Evolutionary conservation across 2,329 filamentous ascomycete genomes (phyloP).

Genomic region (Plenodomus lindquistii): DNA sequence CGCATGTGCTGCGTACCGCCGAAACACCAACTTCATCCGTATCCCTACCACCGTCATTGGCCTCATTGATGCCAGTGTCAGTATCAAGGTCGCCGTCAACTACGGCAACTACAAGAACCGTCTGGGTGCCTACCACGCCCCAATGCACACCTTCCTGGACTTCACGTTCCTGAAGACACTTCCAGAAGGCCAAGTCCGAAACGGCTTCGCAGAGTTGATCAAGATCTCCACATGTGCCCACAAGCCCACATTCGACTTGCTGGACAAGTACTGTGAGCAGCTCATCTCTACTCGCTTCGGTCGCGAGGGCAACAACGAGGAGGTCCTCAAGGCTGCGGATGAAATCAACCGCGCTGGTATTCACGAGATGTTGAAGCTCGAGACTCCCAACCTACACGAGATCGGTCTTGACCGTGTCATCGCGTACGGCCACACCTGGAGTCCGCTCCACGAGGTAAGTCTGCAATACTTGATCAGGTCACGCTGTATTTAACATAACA

Average conservation of each 20-base stretch:
- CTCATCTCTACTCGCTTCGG: slow-evolving; percentile 69
- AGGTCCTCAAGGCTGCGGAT: slow-evolving; percentile 65
- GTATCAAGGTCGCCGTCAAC: slow-evolving; percentile 79
- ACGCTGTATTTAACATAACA: slow-evolving; percentile 8
- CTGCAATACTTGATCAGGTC: background rate
- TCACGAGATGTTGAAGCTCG: slow-evolving; percentile 72
- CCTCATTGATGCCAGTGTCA: slow-evolving; percentile 74
- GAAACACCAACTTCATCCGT: slow-evolving; percentile 74
- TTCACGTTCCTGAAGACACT: slow-evolving; percentile 72
- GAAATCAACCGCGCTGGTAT: slow-evolving; percentile 71
- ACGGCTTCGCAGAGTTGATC: slow-evolving; percentile 75
- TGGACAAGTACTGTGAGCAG: slow-evolving; percentile 71
- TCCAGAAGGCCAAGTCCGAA: slow-evolving; percentile 69
- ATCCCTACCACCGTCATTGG: slow-evolving; percentile 76
- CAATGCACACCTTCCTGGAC: slow-evolving; percentile 72
- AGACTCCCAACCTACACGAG: slow-evolving; percentile 74
- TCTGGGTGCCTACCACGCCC: slow-evolving; percentile 73
- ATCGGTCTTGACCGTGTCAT: slow-evolving; percentile 73
- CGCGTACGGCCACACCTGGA: slow-evolving; percentile 76
- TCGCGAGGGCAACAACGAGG: slow-evolving; percentile 60
- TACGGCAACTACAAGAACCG: slow-evolving; percentile 77
- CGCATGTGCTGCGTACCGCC: slow-evolving; percentile 71
- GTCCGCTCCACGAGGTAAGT: slow-evolving; percentile 63
- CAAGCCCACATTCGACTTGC: slow-evolving; percentile 65
- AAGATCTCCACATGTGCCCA: slow-evolving; percentile 76